phyloP scores from a whole-genome alignment of 108 stramenopile genomes.

The Nitzschia sp. region DNA sequence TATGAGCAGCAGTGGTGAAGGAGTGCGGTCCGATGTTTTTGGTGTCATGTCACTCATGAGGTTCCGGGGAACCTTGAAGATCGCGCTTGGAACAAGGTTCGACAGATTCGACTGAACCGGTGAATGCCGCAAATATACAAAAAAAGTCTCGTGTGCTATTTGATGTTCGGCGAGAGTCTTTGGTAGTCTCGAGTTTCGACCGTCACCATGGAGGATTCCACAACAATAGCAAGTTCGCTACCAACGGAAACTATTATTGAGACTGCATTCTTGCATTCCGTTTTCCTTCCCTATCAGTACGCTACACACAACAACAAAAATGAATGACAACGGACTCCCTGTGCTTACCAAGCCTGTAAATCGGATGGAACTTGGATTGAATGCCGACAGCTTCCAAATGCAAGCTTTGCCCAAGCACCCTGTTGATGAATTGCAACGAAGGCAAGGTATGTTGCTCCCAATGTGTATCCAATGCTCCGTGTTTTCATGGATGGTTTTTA shows the following conservation, averaged over 20 bases:
- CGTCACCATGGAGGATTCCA: not conserved
- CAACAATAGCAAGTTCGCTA: not conserved
- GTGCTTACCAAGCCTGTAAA: conserved; percentile 73
- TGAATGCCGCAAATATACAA: not conserved
- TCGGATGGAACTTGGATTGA: conserved; percentile 74
- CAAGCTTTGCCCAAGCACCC: conserved; percentile 69
- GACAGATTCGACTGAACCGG: not conserved
- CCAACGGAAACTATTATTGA: not conserved
- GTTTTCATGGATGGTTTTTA: not conserved
- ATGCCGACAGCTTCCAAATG: conserved; percentile 73
- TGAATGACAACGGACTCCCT: conserved; percentile 49
- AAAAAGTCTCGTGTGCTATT: not conserved
- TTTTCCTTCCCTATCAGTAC: conserved; percentile 4
- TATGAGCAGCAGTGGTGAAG: too few relatives aligned
- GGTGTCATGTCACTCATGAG: too few relatives aligned
- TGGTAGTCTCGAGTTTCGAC: not conserved
- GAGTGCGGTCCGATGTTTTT: too few relatives aligned
- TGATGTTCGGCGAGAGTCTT: conserved; percentile 1
- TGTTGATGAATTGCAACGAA: conserved; percentile 74
- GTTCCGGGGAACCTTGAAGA: too few relatives aligned
- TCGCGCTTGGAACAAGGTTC: too few relatives aligned
- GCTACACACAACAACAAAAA: conserved; percentile 15
- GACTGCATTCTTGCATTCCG: not conserved
- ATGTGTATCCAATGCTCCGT: not conserved
- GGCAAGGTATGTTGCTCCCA: conserved; percentile 37